Conservation (phyloP, 495 filamentous ascomycete species). For the Pyrenula aspistea region DNA sequence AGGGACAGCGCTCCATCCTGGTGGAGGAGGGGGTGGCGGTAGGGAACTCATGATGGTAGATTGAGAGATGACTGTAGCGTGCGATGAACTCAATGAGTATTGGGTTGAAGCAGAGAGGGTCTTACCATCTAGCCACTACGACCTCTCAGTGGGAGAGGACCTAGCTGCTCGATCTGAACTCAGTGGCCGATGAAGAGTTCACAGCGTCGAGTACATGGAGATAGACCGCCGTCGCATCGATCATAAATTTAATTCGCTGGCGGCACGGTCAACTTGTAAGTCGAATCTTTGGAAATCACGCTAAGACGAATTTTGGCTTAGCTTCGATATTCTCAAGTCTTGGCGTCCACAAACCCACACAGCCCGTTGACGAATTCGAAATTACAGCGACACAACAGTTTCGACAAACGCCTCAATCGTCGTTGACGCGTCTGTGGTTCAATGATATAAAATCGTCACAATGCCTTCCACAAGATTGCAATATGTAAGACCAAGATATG, state of each 20-base stretch:
- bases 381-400: too few species aligned
- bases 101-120: conserved; percentile 8
- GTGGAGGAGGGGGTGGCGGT: conserved; percentile 67
- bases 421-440: too few species aligned
- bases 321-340: neutral
- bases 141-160: conserved; percentile 4
- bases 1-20: conserved; percentile 61
- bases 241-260: too few species aligned
- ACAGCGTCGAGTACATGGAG: too few species aligned
- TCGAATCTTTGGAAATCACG: neutral
- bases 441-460: conserved; percentile 29
- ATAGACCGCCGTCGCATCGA: too few species aligned
- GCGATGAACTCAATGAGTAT: conserved; percentile 26
- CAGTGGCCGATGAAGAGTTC: too few species aligned
- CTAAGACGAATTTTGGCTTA: neutral
- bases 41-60: conserved; percentile 59
- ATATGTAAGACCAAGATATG: conserved; percentile 41
- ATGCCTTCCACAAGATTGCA: conserved; percentile 62
- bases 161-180: too few species aligned
- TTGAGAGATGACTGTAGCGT: conserved; percentile 15
- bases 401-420: too few species aligned
- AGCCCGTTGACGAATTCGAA: conserved; percentile 30
- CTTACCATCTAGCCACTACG: conserved; percentile 9
- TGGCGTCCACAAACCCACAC: conserved; percentile 36
- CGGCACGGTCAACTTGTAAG: neutral